Base-by-base conservation (phyloP, 169 alveolate genomes). In the Eimeria maxima region DNA sequence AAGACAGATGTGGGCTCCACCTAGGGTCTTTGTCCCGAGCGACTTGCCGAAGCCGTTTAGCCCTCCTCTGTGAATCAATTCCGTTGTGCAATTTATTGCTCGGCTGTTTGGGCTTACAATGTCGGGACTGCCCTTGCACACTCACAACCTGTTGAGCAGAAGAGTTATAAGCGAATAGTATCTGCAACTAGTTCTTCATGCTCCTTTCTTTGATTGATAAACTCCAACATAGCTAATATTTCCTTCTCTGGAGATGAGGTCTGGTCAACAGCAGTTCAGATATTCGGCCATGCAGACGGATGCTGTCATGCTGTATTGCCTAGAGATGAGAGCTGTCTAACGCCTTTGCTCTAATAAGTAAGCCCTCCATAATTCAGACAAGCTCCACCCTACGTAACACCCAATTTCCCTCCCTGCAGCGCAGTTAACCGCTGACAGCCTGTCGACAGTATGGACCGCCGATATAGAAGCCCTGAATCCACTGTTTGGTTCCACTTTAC, bases 1-100 rank as follows among this genome's bases (percentile, higher is more conserved):
- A 42, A 60, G 65, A 60, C 94, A 87, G 24, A 38, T 87, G 94
- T 87, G 94, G 94, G 94, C 94, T 65, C 84, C 94, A 44, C 94
- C 94, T n/a, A 87, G 74, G 57, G 94, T 65, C 24, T 87, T 87
- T 42, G 71, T 45, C 11, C 94, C 94, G 60, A 65, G 53, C 60
- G 83, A 87, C 53, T 67, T 87, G 29, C 94, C 83, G n/a, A 87
- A 87, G 83, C 94, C 94, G 20, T 47, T 87, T 33, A 63, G 81
- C 83, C 60, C 57, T 60, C 42, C 84, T 87, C 44, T 38, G 11
- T 87, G 67, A 87, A 24, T 65, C 42, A 38, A 18, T 13, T 3
- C 83, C n/a, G 13, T 29, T 29, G 53, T 73, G 13, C 83, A 38
- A 53, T 73, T 38, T 50, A 73, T 73, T n/a, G 53, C 16, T 73